Percentiles rank a stretch among this genome's conserved stretches.
These are phyloP conservation scores for Ambrosiella beaveri DNA, from an alignment of 2,329 filamentous ascomycete species.

Conservation along the genomic window DNA sequence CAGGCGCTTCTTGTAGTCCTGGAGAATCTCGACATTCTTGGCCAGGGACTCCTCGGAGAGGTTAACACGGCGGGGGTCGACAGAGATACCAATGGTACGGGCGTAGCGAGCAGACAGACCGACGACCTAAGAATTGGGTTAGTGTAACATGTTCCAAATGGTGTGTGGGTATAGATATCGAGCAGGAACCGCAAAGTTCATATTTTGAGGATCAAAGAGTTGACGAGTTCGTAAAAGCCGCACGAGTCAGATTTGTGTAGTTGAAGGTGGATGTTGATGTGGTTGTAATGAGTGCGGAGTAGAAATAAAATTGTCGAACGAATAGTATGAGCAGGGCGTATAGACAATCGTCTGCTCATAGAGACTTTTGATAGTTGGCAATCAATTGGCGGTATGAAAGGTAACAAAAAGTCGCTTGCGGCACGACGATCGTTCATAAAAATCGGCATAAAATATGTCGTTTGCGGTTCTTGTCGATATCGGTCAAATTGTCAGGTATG, in stretches of 20 bases:
- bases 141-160: background rate
- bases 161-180: background rate
- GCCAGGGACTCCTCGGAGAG: conserved; percentile 88
- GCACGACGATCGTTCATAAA: background rate
- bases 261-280: too few species aligned
- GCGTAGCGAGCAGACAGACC: conserved; percentile 89
- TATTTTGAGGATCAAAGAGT: background rate
- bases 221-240: background rate
- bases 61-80: conserved; percentile 94
- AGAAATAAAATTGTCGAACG: too few species aligned
- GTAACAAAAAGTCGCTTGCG: background rate
- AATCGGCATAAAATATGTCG: background rate
- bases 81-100: conserved; percentile 88
- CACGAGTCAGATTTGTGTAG: too few species aligned
- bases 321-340: too few species aligned
- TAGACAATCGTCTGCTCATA: background rate
- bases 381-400: background rate
- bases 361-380: background rate
- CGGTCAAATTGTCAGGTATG: background rate
- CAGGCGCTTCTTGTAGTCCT: conserved; percentile 90
- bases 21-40: conserved; percentile 90
- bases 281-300: too few species aligned
- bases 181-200: background rate
- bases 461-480: background rate
- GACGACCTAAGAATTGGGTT: conserved; percentile 48